Base-by-base conservation (phyloP, 106 monocot genomes). In the Platanthera guangdongensis region DNA sequence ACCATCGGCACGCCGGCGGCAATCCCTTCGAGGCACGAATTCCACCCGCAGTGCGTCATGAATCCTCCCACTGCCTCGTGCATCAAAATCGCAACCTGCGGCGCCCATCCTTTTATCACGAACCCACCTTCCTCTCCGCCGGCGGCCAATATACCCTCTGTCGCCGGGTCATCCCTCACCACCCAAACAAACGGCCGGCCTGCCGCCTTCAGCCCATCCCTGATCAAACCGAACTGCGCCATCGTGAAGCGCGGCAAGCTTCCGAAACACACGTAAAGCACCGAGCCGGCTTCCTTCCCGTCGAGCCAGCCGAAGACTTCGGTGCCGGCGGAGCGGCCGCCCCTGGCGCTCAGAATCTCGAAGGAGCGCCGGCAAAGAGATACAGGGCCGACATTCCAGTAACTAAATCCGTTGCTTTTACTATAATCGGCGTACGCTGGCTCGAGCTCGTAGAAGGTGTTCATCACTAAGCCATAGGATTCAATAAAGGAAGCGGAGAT, bases 241-340 rank as follows among this genome's bases (percentile, higher is more conserved):
- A 15, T 48, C 0, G 77, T 67, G 72, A 86, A 82, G 13, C 79
- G 52, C 55, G 73, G 74, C 84, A 84, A 75, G 72, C 86, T 89
- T 0, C 89, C 89, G 55, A 89, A 86, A 73, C 84, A 82, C 8
- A 82, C 84, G 50, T 77, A 89, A 70, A 84, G 72, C 8, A 86
- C 84, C 3, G 89, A 89, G 1, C 79, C 57, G 16, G 6, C 45
- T 21, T 77, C 72, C 57, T 59, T 71, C 50, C 53, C 6, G 48
- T 82, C 81, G 11, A 90, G 82, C 83, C 86, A 90, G 25, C 10
- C 75, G 73, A 77, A 51, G 12, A 65, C 32, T 9, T 19, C 47
- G 13, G 8, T 16, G 13, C 55, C 3, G 11, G 15, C 5, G 25
- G 25, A 25, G 47, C 19, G 0, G n/a, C 47, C 67, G 4, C 71